Evolutionary conservation across 78 protist genomes (phyloP), one percentile per base, ranked within the genome.

Genomic region (Dictyostelium firmibasis): DNA sequence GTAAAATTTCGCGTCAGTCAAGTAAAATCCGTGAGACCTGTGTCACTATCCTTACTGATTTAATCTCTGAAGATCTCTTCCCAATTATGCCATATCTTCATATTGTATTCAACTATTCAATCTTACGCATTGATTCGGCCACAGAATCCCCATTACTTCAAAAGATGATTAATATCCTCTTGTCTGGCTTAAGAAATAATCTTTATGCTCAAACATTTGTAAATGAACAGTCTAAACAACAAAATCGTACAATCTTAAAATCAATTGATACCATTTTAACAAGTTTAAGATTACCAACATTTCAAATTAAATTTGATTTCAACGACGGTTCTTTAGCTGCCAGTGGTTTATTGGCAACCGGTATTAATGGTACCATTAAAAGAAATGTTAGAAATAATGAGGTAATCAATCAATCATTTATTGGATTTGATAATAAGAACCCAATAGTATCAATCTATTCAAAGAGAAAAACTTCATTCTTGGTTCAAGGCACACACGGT

Each of bases 291-390:
- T 78, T 89, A 23, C 94, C 94, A 31, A 89, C 86, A 33, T 89
- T 89, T 38, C 94, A 89, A 70, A 89, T 89, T 69, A 89, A 89
- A 81, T 89, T 89, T 70, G 84, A 89, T 81, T 89, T 89, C 74
- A 33, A 18, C 60, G 75, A 41, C 23, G 50, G 72, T 8, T 13
- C 84, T 57, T 50, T 23, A 1, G 23, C 2, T 50, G 23, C 23
- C 16, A 10, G 79, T 35, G 43, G 79, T 18, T 0, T 29, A n/a
- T 69, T 29, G 4, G 77, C 43, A 0, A 69, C 64, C 3, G 81
- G 81, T 35, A 74, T 74, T 50, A 35, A 74, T 74, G 64, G 83
- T 18, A 23, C 83, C 4, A 9, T 41, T 38, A n/a, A 23, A 38
- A 76, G 64, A 70, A 38, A 76, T 20, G 62, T 41, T 35, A 76